phyloP scores from a whole-genome alignment of 2,329 filamentous ascomycete genomes.

The Neofusicoccum cordaticola region DNA sequence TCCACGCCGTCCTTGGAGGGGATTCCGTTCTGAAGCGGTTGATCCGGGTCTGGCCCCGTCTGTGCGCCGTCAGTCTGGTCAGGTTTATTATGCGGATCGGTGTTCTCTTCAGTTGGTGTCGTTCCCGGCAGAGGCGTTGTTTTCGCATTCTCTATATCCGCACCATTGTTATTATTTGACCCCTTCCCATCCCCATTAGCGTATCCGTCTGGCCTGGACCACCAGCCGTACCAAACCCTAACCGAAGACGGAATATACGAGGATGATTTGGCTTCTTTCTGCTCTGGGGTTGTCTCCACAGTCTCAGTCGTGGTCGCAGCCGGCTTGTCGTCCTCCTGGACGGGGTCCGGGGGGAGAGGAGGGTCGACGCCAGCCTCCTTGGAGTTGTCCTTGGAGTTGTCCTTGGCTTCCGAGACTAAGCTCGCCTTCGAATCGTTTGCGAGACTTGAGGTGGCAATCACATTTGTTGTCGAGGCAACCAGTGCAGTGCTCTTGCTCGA shows the following conservation, averaged over 20 bases:
- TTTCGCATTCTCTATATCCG: conserved; percentile 36
- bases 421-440: conserved; percentile 22
- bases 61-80: conserved; percentile 27
- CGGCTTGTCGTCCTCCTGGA: not conserved
- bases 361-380: conserved; percentile 32
- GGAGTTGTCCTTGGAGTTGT: not conserved
- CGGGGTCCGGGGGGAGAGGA: conserved; percentile 44
- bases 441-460: conserved; percentile 43
- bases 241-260: conserved; percentile 18
- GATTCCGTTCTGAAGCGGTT: not conserved
- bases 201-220: conserved; percentile 50
- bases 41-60: not conserved
- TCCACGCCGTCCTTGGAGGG: not conserved
- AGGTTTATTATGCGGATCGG: conserved; percentile 20
- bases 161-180: conserved; percentile 22
- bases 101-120: conserved; percentile 33
- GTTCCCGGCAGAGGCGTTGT: conserved; percentile 41
- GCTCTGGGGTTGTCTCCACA: conserved; percentile 16
- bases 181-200: conserved; percentile 32
- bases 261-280: conserved; percentile 19
- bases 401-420: conserved; percentile 23
- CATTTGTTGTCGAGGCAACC: conserved; percentile 44
- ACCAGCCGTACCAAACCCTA: conserved; percentile 48
- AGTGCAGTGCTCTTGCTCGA: conserved; percentile 46
- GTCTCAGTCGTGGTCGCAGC: not conserved